These are phyloP conservation scores for Hypoxylon sp. DNA, from an alignment of 2,329 filamentous ascomycete genomes.

Conservation along the genomic window DNA sequence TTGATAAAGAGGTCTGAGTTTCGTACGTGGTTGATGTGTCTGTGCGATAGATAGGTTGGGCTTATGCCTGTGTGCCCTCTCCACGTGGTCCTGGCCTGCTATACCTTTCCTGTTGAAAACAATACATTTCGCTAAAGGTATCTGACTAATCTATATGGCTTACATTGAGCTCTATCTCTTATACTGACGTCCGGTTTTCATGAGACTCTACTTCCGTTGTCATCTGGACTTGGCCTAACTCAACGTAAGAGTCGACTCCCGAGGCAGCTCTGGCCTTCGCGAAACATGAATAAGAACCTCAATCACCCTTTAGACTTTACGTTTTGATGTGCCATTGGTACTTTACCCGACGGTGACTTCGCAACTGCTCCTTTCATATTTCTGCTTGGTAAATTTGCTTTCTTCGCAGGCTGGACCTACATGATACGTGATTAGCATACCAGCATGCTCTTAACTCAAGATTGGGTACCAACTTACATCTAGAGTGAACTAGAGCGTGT, in stretches of 20 bases:
- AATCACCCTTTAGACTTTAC: constrained; percentile 4
- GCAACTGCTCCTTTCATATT: background rate
- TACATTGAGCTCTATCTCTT: background rate
- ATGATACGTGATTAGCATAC: constrained; percentile 4
- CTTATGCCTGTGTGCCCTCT: background rate
- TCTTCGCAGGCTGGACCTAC: constrained; percentile 25
- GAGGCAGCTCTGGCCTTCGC: background rate
- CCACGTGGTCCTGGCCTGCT: background rate
- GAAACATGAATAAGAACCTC: background rate
- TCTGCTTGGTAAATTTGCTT: background rate
- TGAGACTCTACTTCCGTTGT: background rate
- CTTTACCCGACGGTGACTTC: background rate
- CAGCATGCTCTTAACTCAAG: background rate
- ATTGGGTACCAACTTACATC: constrained; percentile 27
- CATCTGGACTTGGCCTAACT: background rate
- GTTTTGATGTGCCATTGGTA: background rate
- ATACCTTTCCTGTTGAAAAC: background rate
- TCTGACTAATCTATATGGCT: background rate
- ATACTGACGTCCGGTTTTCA: background rate
- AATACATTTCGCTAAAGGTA: background rate
- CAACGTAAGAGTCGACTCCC: background rate
- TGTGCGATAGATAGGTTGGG: background rate
- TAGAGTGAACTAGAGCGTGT: constrained; percentile 34
- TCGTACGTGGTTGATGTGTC: background rate
- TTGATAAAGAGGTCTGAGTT: background rate